Conservation (phyloP, 148 eudicot species). For the Spergularia marina region DNA sequence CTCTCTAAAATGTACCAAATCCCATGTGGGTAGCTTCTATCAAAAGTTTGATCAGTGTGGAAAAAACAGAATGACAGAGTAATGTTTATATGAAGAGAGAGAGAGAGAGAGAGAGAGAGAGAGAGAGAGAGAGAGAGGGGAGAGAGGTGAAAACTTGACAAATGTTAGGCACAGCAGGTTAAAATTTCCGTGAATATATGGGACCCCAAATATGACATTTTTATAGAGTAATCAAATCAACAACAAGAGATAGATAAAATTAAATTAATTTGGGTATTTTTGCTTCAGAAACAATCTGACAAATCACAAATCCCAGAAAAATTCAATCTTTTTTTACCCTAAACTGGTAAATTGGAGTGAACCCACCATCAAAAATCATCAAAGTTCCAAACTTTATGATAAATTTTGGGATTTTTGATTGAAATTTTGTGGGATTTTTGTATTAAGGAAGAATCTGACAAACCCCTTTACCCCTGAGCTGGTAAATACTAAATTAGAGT, state of each 20-base stretch:
- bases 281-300: too few relatives aligned
- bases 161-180: constrained; percentile 16
- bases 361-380: neutral
- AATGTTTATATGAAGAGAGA: constrained; percentile 1
- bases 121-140: constrained; percentile 10
- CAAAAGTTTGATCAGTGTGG: constrained; percentile 33
- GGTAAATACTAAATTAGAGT: too few relatives aligned
- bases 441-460: too few relatives aligned
- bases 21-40: constrained; percentile 43
- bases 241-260: neutral
- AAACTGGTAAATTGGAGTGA: neutral
- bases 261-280: neutral
- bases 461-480: too few relatives aligned
- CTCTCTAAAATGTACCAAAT: constrained; percentile 21
- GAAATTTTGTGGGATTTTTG: too few relatives aligned
- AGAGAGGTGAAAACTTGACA: constrained; percentile 27
- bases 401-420: neutral
- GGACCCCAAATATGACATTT: neutral
- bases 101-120: neutral
- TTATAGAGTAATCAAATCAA: neutral
- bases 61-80: constrained; percentile 6
- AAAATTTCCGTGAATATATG: neutral
- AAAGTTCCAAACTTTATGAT: neutral
- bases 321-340: neutral
- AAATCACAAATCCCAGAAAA: neutral